A percentile compares a stretch with the other conserved stretches of the same genome.
Evolutionary conservation across 192 early-diverging fungal species (phyloP).

Genomic region (Coemansia sp.): DNA sequence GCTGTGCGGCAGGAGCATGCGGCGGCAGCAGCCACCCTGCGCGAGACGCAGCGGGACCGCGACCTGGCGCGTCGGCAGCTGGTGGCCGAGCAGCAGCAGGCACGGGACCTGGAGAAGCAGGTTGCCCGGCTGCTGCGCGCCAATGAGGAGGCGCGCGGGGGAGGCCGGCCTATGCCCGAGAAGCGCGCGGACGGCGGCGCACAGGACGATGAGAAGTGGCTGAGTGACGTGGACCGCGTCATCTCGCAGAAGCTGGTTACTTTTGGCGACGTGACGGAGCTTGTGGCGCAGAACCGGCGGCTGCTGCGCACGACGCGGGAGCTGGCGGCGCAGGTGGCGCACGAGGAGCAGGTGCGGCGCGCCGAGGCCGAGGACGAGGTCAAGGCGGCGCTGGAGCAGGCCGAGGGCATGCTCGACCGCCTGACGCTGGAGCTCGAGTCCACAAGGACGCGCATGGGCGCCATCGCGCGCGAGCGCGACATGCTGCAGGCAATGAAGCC

Average conservation of each 20-base stretch:
- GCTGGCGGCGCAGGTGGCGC: slow-evolving; percentile 53
- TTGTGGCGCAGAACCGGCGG: slow-evolving; percentile 63
- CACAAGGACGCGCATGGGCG: slow-evolving; percentile 48
- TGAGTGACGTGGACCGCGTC: slow-evolving; percentile 53
- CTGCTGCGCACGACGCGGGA: slow-evolving; percentile 61
- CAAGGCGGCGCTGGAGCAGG: slow-evolving; percentile 55
- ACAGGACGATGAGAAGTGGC: slow-evolving; percentile 32
- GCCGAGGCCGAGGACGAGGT: slow-evolving; percentile 49
- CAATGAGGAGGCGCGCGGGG: slow-evolving; percentile 54
- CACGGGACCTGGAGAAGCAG: slow-evolving; percentile 56
- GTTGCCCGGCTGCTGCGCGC: slow-evolving; percentile 57
- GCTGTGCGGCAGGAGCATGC: slow-evolving; percentile 37
- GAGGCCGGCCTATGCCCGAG: slow-evolving; percentile 47
- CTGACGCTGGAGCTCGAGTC: slow-evolving; percentile 53
- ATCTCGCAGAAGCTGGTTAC: slow-evolving; percentile 58
- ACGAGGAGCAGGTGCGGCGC: slow-evolving; percentile 48
- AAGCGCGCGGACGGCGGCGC: not conserved
- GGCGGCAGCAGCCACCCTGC: slow-evolving; percentile 21
- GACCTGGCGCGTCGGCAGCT: slow-evolving; percentile 52
- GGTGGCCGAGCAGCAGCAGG: slow-evolving; percentile 54
- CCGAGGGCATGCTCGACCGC: slow-evolving; percentile 57
- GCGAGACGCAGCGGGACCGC: slow-evolving; percentile 36
- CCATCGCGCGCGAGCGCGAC: slow-evolving; percentile 60
- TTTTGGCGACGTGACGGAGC: slow-evolving; percentile 53
- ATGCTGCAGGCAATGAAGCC: slow-evolving; percentile 51